These are phyloP conservation scores for Crithidia expoeki DNA, from an alignment of 208 protist species.

Conservation along the genomic window DNA sequence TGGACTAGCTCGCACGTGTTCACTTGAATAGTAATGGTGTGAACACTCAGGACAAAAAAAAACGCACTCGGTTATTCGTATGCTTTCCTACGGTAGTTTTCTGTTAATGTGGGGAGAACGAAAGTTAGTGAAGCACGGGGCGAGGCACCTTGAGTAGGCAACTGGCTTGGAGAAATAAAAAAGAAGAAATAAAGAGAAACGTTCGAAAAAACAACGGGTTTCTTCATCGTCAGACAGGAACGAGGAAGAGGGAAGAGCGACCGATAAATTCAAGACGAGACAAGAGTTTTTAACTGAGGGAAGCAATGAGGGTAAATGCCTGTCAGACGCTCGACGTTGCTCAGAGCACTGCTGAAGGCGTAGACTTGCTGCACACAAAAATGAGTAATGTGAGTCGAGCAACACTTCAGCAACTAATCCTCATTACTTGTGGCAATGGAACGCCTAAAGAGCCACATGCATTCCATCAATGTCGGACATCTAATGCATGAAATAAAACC, in stretches of 20 bases:
- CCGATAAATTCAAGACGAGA: too few relatives aligned
- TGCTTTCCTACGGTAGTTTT: not conserved
- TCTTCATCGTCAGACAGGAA: not conserved
- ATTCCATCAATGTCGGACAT: too few relatives aligned
- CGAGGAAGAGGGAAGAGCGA: not conserved
- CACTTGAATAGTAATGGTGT: not conserved
- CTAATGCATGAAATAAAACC: too few relatives aligned
- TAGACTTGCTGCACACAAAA: too few relatives aligned
- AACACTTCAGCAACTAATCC: too few relatives aligned
- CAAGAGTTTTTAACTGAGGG: not conserved
- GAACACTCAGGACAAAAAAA: not conserved
- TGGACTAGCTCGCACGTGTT: not conserved
- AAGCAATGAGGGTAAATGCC: not conserved
- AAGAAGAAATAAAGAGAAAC: not conserved
- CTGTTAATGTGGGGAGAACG: not conserved
- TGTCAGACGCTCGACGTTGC: too few relatives aligned
- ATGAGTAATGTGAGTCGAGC: too few relatives aligned
- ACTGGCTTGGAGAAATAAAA: not conserved
- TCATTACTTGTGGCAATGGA: too few relatives aligned
- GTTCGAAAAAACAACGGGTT: conserved; percentile 5
- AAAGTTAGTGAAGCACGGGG: conserved; percentile 16
- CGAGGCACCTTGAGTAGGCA: not conserved
- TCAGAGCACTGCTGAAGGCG: too few relatives aligned
- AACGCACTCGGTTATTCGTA: not conserved
- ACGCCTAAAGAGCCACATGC: too few relatives aligned